Evolutionary conservation across 306 rosid species (phyloP), one percentile per base, ranked within the genome.

Genomic region (Hippophae rhamnoides): DNA sequence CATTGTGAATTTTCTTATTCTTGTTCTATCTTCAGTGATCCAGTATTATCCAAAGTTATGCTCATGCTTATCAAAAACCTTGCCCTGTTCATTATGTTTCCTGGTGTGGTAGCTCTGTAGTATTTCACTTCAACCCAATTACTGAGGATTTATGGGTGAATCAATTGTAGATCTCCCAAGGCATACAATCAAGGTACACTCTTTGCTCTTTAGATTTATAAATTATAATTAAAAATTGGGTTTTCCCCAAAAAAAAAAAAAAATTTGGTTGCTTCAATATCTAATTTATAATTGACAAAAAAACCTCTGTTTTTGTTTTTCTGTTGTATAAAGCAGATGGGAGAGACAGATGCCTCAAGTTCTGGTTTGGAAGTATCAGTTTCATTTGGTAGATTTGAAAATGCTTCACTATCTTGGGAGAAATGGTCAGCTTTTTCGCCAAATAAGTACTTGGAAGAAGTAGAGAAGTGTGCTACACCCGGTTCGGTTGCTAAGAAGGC

Each of bases 401-500:
- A 79, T 60, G 96, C 87, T 73, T 76, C 94, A 6, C 72, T 92
- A 62, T 85, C 96, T 43, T 92, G 96, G 98, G 98, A 92, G 84
- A 92, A 83, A 80, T 92, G 95, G 95, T 92, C 98, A 5, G 60
- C 98, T 46, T 92, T 92, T 55, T 92, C 96, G 18, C 93, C 93
- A 0, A 92, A 92, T 23, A 92, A 83, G 85, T 92, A 92, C 69
- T 73, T 92, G 72, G 98, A 92, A 67, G 98, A 92, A 76, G 98
- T 92, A 60, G 98, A 80, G 77, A 92, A 92, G 74, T 92, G 84
- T 57, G 95, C 98, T 10, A 87, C 93, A 0, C 95, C 98, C 23
- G 98, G 98, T 70, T 92, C 96, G 26, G 98, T 92, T 46, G 98
- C 98, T 13, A 85, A 85, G 80, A 92, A 92, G 70, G 84, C 71